Percentiles rank a stretch among this genome's conserved stretches.
Evolutionary conservation across 2,329 filamentous ascomycete genomes (phyloP).

Genomic region (Fonsecaea pedrosoi): DNA sequence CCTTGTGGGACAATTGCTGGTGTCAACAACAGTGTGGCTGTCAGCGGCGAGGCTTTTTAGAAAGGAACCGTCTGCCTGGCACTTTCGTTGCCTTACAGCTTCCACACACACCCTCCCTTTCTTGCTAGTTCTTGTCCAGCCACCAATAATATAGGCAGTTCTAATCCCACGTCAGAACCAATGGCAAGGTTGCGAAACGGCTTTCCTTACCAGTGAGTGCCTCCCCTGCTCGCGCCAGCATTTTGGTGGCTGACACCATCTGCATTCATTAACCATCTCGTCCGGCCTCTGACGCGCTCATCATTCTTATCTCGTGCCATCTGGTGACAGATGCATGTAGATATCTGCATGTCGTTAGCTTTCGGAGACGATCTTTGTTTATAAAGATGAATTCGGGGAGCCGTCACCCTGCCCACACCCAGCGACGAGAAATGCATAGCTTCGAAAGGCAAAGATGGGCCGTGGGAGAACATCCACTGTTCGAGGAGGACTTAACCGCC

Average conservation of each 20-base stretch:
- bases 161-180: background rate
- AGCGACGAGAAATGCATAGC: conserved; percentile 3
- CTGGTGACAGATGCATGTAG: background rate
- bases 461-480: conserved; percentile 6
- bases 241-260: background rate
- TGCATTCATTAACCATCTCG: background rate
- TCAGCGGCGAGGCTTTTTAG: conserved; percentile 1
- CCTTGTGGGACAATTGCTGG: background rate
- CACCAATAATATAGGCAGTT: background rate
- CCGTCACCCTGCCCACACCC: background rate
- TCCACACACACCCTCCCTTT: background rate
- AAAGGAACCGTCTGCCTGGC: background rate
- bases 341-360: background rate
- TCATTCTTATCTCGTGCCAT: background rate
- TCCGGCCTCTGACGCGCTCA: background rate
- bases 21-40: background rate
- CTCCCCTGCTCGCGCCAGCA: background rate
- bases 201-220: background rate
- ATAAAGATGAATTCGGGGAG: conserved; percentile 8
- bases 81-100: conserved; percentile 13
- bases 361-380: background rate
- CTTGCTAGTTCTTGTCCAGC: background rate
- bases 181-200: background rate
- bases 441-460: conserved; percentile 5
- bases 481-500: conserved; percentile 5